These are phyloP conservation scores for Stephanodiscus triporus DNA, from an alignment of 108 stramenopile genomes.

Conservation along the genomic window DNA sequence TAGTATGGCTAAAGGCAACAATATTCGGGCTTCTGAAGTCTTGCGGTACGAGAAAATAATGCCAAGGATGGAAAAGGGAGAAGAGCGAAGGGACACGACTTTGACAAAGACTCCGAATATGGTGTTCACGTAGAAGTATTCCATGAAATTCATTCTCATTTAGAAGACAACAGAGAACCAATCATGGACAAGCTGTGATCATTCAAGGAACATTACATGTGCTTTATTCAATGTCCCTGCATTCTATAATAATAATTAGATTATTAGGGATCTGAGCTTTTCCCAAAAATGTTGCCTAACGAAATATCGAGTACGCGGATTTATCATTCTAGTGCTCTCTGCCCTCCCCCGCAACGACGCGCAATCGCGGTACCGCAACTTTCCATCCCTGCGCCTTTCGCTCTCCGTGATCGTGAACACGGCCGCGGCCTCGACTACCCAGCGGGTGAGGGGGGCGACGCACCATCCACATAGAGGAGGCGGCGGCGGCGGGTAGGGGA, in stretches of 20 bases:
- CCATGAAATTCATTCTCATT: not conserved
- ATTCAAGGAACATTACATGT: too few species aligned
- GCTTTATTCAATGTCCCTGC: too few species aligned
- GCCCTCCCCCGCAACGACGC: too few species aligned
- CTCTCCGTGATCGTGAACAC: not conserved
- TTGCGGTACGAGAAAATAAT: conserved; percentile 57
- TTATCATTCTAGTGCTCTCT: too few species aligned
- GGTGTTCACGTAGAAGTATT: not conserved
- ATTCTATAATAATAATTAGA: too few species aligned
- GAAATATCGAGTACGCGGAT: too few species aligned
- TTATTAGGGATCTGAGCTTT: too few species aligned
- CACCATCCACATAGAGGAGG: not conserved
- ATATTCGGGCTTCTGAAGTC: too few species aligned
- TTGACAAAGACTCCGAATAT: not conserved
- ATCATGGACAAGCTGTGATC: too few species aligned
- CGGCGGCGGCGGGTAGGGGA: too few species aligned
- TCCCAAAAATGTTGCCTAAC: too few species aligned
- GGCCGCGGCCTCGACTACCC: not conserved
- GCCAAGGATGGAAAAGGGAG: conserved; percentile 74
- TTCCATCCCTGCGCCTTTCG: not conserved
- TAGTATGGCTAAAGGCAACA: too few species aligned
- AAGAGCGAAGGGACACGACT: conserved; percentile 32
- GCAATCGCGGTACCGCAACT: not conserved
- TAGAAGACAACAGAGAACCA: not conserved
- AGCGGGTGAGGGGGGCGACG: not conserved